Evolutionary conservation across 176 grass and related monocot species (phyloP), one percentile per base, ranked within the genome.

Genomic region (Dactylis glomerata): DNA sequence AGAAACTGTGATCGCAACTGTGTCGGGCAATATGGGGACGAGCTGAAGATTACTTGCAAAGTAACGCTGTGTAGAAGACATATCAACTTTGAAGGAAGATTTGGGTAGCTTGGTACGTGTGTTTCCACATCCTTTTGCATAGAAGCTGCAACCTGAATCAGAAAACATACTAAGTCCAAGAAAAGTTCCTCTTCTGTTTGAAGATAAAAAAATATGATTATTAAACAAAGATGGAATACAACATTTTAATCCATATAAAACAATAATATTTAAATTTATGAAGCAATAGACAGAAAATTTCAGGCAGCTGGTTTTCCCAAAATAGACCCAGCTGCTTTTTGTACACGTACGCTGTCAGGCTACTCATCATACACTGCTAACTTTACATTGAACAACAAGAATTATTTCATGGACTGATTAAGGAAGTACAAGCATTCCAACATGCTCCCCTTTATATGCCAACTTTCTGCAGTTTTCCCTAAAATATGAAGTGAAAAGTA

Each of bases 91-190:
- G 97, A 92, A 4, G 97, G 88, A 87, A 99, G 93, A 77, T 99
- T 94, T 28, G 97, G 92, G 50, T 99, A 96, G 84, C 86, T 99
- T 79, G 97, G 97, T 23, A 96, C 80, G 82, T 99, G 97, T 5
- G 75, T 87, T 88, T 99, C 97, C 38, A 94, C 83, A 82, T 94
- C 93, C 86, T 94, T 99, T 89, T 96, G 97, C 97, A 99, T 99
- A 89, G 97, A 99, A 86, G 97, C 97, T 71, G 97, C 97, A 85
- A 99, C 93, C 97, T 99, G 90, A 80, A 78, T 81, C 79, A 80
- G 26, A 81, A 5, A 78, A 82, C 19, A 47, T 33, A 34, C 42
- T 86, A 66, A 83, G 78, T 71, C 49, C 55, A 95, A 76, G 72
- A 22, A 72, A 66, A 78, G 6, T 65, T 68, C 30, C 28, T 51